Percentiles rank a stretch among this genome's conserved stretches.
Evolutionary conservation across 2,329 filamentous ascomycete species (phyloP).

Genomic region (Clonostachys chloroleuca): DNA sequence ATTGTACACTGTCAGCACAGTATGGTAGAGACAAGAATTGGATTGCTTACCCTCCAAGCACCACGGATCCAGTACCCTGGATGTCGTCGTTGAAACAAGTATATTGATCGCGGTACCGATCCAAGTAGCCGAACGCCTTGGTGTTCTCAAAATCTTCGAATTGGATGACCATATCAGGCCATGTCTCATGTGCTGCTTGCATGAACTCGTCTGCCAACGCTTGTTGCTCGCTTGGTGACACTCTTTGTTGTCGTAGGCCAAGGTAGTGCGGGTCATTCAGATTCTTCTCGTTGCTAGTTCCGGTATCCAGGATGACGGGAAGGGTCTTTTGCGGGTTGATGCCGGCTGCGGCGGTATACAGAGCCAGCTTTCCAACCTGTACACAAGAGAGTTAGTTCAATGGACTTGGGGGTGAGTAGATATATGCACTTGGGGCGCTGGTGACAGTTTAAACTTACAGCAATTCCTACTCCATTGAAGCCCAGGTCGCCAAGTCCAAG

Average conservation of each 20-base stretch:
- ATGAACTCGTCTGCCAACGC: constrained; percentile 98
- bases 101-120: constrained; percentile 82
- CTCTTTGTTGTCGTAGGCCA: constrained; percentile 79
- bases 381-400: constrained; percentile 11
- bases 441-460: constrained; percentile 47
- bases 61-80: constrained; percentile 93
- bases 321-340: constrained; percentile 85
- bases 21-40: constrained; percentile 3
- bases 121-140: constrained; percentile 86
- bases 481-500: constrained; percentile 92
- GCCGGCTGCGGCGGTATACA: constrained; percentile 94
- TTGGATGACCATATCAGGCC: constrained; percentile 69
- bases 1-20: constrained; percentile 50
- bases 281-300: constrained; percentile 63
- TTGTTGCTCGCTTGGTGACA: constrained; percentile 72
- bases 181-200: constrained; percentile 76
- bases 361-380: constrained; percentile 83
- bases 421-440: neutral
- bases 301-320: constrained; percentile 63
- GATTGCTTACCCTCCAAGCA: constrained; percentile 68
- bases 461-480: constrained; percentile 96
- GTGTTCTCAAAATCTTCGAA: constrained; percentile 97
- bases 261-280: constrained; percentile 76
- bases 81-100: constrained; percentile 99
- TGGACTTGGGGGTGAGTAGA: neutral